phyloP scores from a whole-genome alignment of 805 yeast species.

The Zygotorulaspora danielsina region DNA sequence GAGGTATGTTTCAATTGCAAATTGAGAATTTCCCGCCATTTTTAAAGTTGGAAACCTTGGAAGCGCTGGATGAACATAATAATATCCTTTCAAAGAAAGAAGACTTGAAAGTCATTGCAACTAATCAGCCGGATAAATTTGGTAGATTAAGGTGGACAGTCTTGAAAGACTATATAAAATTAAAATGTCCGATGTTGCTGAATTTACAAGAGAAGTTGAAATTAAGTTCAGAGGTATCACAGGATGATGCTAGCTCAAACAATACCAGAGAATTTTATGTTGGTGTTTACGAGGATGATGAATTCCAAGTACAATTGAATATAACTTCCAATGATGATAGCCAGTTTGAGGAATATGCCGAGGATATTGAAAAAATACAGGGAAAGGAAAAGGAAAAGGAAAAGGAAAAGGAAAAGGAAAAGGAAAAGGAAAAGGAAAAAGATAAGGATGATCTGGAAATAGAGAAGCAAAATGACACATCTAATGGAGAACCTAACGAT shows the following conservation, averaged over 20 bases:
- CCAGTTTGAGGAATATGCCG: not conserved
- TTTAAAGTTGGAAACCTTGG: slow-evolving; percentile 26
- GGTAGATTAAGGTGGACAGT: slow-evolving; percentile 38
- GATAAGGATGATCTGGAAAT: too few species aligned
- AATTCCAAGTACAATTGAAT: slow-evolving; percentile 17
- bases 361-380: not conserved
- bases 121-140: slow-evolving; percentile 26
- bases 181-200: slow-evolving; percentile 30
- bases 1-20: slow-evolving; percentile 34
- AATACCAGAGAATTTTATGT: slow-evolving; percentile 36
- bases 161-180: slow-evolving; percentile 37
- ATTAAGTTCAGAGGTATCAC: slow-evolving; percentile 3
- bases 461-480: slow-evolving; percentile 10
- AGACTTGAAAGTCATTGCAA: slow-evolving; percentile 13
- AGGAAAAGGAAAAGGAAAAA: not conserved
- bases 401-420: slow-evolving; percentile 4
- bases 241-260: slow-evolving; percentile 10
- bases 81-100: slow-evolving; percentile 6
- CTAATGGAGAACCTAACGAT: slow-evolving; percentile 12
- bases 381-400: not conserved
- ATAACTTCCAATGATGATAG: not conserved
- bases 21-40: slow-evolving; percentile 34
- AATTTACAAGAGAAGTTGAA: slow-evolving; percentile 13
- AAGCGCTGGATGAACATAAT: slow-evolving; percentile 9
- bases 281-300: slow-evolving; percentile 34